Evolutionary conservation across 768 basidiomycete species (phyloP).

Genomic region (Termitomyces sp.): DNA sequence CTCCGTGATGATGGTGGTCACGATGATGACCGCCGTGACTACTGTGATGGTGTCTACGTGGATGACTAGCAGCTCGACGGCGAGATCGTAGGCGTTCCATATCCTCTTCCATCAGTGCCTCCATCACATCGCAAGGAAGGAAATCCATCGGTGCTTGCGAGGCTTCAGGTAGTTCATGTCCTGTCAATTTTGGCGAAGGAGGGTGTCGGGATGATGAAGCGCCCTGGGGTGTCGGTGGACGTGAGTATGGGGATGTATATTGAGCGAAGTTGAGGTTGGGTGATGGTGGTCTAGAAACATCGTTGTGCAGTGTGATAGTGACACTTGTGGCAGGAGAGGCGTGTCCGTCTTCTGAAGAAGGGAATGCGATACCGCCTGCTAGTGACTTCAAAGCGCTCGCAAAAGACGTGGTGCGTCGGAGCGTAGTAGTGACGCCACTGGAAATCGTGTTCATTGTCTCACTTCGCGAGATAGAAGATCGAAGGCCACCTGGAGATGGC

Average conservation of each 20-base stretch:
- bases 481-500: constrained; percentile 39
- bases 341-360: constrained; percentile 53
- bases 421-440: constrained; percentile 60
- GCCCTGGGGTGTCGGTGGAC: constrained; percentile 41
- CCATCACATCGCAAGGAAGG: constrained; percentile 76
- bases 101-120: constrained; percentile 89
- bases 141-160: constrained; percentile 48
- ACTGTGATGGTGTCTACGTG: constrained; percentile 37
- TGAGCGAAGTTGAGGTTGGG: constrained; percentile 76
- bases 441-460: constrained; percentile 66
- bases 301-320: constrained; percentile 26
- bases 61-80: constrained; percentile 40
- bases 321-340: constrained; percentile 29
- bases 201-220: constrained; percentile 18
- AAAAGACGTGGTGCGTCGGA: constrained; percentile 78
- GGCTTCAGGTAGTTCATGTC: constrained; percentile 28
- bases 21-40: constrained; percentile 2
- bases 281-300: constrained; percentile 68
- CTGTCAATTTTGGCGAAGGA: constrained; percentile 23
- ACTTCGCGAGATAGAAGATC: constrained; percentile 51
- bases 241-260: constrained; percentile 75
- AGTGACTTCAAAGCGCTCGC: constrained; percentile 72
- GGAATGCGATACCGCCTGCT: constrained; percentile 70
- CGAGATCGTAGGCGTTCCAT: constrained; percentile 86
- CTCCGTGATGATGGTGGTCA: constrained; percentile 31